phyloP scores from a whole-genome alignment of 2,329 filamentous ascomycete genomes.

The Penicillium griseofulvum region DNA sequence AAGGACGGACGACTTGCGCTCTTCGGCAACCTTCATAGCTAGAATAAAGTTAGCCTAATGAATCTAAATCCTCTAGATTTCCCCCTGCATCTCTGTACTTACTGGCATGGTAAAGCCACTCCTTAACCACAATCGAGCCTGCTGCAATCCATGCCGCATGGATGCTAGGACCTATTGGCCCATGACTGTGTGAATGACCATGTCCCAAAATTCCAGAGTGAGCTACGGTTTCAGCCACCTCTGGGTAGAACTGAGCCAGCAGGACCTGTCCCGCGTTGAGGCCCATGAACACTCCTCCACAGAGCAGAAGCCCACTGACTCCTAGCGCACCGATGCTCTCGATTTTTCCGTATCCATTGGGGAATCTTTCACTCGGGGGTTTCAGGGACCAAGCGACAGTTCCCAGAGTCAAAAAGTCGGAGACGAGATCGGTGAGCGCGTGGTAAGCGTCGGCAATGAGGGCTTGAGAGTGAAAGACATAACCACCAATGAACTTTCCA shows the following conservation, averaged over 20 bases:
- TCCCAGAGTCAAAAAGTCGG: slow-evolving; percentile 87
- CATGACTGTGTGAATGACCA: slow-evolving; percentile 58
- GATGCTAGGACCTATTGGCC: slow-evolving; percentile 70
- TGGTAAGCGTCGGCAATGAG: slow-evolving; percentile 94
- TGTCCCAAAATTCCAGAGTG: slow-evolving; percentile 49
- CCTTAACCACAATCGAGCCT: slow-evolving; percentile 87
- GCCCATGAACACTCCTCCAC: slow-evolving; percentile 90
- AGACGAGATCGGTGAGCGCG: slow-evolving; percentile 90
- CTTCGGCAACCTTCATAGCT: slow-evolving; percentile 93
- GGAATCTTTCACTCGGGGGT: slow-evolving; percentile 78
- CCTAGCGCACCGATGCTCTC: slow-evolving; percentile 92
- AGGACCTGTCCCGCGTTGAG: slow-evolving; percentile 69
- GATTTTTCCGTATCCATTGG: slow-evolving; percentile 93
- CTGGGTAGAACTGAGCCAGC: slow-evolving; percentile 70
- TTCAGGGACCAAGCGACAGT: slow-evolving; percentile 93
- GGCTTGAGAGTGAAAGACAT: slow-evolving; percentile 90
- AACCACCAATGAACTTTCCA: slow-evolving; percentile 87
- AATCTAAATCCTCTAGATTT: not conserved
- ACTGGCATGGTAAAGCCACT: slow-evolving; percentile 97
- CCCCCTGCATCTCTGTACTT: slow-evolving; percentile 45
- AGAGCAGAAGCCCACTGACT: slow-evolving; percentile 85
- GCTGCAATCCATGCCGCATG: slow-evolving; percentile 93
- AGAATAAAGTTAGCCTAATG: slow-evolving; percentile 8
- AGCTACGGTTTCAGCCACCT: slow-evolving; percentile 54
- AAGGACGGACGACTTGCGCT: slow-evolving; percentile 92